phyloP scores from a whole-genome alignment of 768 basidiomycete species.

The Chiua virens region DNA sequence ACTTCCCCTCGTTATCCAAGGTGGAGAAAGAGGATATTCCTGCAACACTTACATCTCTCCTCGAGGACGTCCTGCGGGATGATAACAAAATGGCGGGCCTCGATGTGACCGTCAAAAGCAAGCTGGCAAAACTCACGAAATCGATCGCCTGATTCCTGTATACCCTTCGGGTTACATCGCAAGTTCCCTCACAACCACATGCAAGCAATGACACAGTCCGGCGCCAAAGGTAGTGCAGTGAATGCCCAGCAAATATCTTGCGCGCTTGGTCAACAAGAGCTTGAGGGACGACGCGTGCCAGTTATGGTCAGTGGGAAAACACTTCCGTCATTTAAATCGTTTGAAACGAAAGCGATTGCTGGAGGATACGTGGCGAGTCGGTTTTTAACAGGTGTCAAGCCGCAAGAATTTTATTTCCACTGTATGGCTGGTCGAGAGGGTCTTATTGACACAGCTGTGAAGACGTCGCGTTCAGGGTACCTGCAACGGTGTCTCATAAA shows the following conservation, averaged over 20 bases:
- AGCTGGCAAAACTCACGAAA: constrained; percentile 82
- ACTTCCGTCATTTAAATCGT: constrained; percentile 92
- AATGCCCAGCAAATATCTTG: constrained; percentile 99
- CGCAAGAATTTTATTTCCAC: constrained; percentile 99
- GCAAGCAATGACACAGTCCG: constrained; percentile 98
- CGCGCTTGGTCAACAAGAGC: constrained; percentile 92
- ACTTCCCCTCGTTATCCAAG: constrained; percentile 72
- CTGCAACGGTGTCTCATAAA: constrained; percentile 98
- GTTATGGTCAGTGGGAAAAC: constrained; percentile 99
- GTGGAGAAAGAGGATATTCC: constrained; percentile 55
- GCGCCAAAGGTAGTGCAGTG: constrained; percentile 96
- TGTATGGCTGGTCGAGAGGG: constrained; percentile 99
- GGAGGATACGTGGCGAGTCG: constrained; percentile 98
- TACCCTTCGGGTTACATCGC: constrained; percentile 85
- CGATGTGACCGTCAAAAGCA: constrained; percentile 88
- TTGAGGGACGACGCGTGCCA: constrained; percentile 97
- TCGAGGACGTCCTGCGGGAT: constrained; percentile 92
- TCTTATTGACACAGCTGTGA: constrained; percentile 98
- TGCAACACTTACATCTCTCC: constrained; percentile 57
- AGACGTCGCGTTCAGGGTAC: constrained; percentile 97
- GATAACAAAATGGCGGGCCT: constrained; percentile 97
- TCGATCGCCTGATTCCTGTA: constrained; percentile 85
- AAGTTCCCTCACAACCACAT: constrained; percentile 98
- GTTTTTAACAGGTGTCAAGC: constrained; percentile 96
- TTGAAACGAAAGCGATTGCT: constrained; percentile 97